Conservation (phyloP, 495 filamentous ascomycete genomes). For the Hyaloscypha hepaticicola region DNA sequence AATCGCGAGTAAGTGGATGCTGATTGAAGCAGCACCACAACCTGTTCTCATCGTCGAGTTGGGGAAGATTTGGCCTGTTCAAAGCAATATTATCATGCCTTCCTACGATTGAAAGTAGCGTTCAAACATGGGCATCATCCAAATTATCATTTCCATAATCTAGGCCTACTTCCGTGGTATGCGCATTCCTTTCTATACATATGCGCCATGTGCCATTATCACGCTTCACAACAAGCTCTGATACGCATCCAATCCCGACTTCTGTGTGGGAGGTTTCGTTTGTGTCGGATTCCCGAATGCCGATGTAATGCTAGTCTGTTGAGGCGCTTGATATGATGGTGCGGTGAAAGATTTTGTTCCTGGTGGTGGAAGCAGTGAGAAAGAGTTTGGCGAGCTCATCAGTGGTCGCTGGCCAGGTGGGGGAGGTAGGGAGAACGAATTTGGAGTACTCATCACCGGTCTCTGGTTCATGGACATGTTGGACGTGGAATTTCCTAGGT, state of each 20-base stretch:
- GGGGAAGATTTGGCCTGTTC: too few relatives aligned
- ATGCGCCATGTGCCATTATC: neutral
- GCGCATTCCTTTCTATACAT: neutral
- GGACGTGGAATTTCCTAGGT: conserved; percentile 33
- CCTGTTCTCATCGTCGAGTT: too few relatives aligned
- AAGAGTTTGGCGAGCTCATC: conserved; percentile 31
- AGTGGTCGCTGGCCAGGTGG: conserved; percentile 10
- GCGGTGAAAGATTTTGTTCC: conserved; percentile 41
- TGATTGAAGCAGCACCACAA: too few relatives aligned
- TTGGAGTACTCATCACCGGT: conserved; percentile 14
- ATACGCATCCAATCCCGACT: conserved; percentile 70
- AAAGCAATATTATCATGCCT: too few relatives aligned
- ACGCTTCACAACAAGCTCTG: conserved; percentile 66
- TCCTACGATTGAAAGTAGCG: too few relatives aligned
- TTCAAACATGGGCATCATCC: too few relatives aligned
- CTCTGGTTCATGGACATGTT: conserved; percentile 26
- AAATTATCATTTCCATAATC: neutral
- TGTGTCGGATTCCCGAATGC: conserved; percentile 18
- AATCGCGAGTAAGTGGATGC: too few relatives aligned
- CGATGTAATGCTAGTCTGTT: conserved; percentile 14
- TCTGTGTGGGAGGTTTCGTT: conserved; percentile 46
- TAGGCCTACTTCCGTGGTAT: neutral
- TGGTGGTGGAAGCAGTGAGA: conserved; percentile 50
- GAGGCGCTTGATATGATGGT: conserved; percentile 13
- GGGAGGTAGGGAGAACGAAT: conserved; percentile 30